Base-by-base conservation (phyloP, 2,329 filamentous ascomycete genomes). In the Botrytis paeoniae region DNA sequence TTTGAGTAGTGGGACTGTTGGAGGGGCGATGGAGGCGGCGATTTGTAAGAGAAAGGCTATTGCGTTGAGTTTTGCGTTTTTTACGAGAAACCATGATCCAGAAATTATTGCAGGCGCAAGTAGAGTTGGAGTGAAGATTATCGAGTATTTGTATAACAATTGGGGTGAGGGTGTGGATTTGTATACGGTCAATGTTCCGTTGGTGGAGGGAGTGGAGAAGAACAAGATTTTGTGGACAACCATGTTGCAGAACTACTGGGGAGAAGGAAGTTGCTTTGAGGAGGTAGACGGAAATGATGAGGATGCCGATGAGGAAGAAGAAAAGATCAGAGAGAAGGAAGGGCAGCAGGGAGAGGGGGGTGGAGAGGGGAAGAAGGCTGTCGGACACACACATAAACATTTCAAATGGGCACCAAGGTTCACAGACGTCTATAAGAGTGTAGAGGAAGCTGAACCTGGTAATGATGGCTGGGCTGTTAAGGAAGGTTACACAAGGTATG, bases 401-500 rank as follows among this genome's bases (percentile, higher is more conserved):
- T 98, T 98, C 86, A 97, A 95, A 83, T 98, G 96, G 96, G 90
- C 93, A 65, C 96, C 95, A 3, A 89, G 89, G 75, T 96, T 98
- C 82, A 86, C 89, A 48, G 95, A 97, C 82, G 94, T 98, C 3
- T 94, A 94, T 82, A 89, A 92, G 80, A 95, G 92, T 77, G 94
- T 98, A n/a, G 89, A 94, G 77, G 88, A 92, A 76, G 90, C 91
- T 57, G 85, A 86, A 45, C 92, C 93, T 6, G 94, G 94, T 5
- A 97, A 94, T 80, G 96, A 99, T 82, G 96, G 95, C 9, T 98
- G 95, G 94, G 91, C 91, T 51, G 93, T 99, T 37, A 92, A 92
- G 81, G 91, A 97, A 81, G 93, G 94, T 41, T 89, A 92, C 82
- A 97, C 95, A 20, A 96, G 93, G 93, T 93, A 83, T 78, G 85